Evolutionary conservation across 1,284 basidiomycete species (phyloP), one percentile per base, ranked within the genome.

Genomic region (Melampsora americana): DNA sequence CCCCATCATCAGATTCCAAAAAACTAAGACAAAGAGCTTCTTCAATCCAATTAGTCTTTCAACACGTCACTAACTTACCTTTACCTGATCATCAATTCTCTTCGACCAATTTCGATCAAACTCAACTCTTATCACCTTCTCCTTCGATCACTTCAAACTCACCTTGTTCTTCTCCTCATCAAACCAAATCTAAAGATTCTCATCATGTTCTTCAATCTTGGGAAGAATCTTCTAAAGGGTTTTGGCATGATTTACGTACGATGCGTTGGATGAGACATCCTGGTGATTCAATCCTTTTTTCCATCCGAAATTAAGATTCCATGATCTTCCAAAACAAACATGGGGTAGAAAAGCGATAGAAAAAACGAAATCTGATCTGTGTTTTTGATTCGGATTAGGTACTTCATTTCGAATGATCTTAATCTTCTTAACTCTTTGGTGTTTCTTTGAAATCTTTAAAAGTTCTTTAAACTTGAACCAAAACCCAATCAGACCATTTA

Each of bases 401-500:
- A 79, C 42, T 48, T 79, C 64, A 50, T 78, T 66, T 59, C 70
- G n/a, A 18, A 79, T 79, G 77, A 74, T 77, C 12, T 76, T 77
- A 53, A 78, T 78, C 64, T 74, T 77, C 42, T 62, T 77, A 20
- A 16, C 68, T 2, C 69, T 70, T 35, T 73, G 69, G 39, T 35
- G 32, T n/a, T 61, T 74, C 26, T 65, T 79, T 87, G 46, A 66
- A 66, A 35, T 23, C 65, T 26, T 56, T 35, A 44, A 50, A 56
- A 64, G n/a, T 28, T 87, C 0, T 85, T 86, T 78, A 80, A 89
- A 65, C 83, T 86, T 1, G 82, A 85, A 86, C 9, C 79, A 85
- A 42, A 98, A 97, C 81, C 93, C 92, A 0, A 91, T 97, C 80
- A 84, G 85, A 0, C 86, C 87, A 3, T 82, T 95, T 61, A 86